Base-by-base conservation (phyloP, 2,329 filamentous ascomycete genomes). In the Exophiala viscosa region DNA sequence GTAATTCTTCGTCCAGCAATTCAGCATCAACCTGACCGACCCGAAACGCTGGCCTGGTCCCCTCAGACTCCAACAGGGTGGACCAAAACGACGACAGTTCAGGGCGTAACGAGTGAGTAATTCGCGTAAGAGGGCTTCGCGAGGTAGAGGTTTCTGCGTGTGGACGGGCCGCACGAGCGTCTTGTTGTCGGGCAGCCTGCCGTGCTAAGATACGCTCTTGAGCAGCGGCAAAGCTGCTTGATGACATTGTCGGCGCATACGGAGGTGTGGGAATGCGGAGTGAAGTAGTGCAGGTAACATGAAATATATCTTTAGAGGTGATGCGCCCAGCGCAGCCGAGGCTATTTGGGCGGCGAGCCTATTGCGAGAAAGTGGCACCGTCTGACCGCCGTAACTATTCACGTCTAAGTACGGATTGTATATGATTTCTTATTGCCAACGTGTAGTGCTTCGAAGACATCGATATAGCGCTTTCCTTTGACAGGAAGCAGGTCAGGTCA, bases 21-120 rank as follows among this genome's bases (percentile, higher is more conserved):
- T 97, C 93, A 34, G 93, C 90, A 70, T 99, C 93, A 39, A 97
- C 89, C 72, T 99, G 93, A 23, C 92, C 90, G 23, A 99, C 93
- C 48, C 93, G 85, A 69, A 96, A 96, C 9, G 88, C 86, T 4
- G 93, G 92, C 13, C 84, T 78, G 18, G 88, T 92, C 40, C 90
- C 89, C 66, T 90, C 85, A 55, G 87, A 83, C 5, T 86, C 85
- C 35, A 82, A 82, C 38, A 92, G 73, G 3, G 79, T 74, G 65
- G 90, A 82, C 89, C 87, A 95, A 49, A 82, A 52, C 62, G 66
- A 50, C 77, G 78, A 61, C 3, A 60, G 31, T 75, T 47, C 39
- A 20, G 56, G 56, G 67, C 81, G 80, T 57, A 90, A 70, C n/a
- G 85, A 84, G 58, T 75, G 80, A 3, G 82, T 82, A 5, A 88